Percentiles rank a stretch among this genome's conserved stretches.
Evolutionary conservation across 768 basidiomycete genomes (phyloP).

Genomic region (Hebeloma cylindrosporum): DNA sequence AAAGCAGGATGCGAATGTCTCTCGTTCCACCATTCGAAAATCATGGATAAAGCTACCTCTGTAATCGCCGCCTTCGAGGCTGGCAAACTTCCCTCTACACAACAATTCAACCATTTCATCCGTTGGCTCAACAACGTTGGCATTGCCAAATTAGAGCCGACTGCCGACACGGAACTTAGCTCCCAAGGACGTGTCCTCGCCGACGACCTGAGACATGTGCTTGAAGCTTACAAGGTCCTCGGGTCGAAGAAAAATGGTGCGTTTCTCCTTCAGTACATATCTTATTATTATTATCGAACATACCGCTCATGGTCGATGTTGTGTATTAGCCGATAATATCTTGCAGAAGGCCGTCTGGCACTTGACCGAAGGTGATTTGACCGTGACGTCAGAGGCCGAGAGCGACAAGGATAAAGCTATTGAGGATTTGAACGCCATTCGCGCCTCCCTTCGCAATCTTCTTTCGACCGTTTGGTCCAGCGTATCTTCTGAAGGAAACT

Average conservation of each 20-base stretch:
- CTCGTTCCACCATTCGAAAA: too few species aligned
- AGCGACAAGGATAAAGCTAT: conserved; percentile 45
- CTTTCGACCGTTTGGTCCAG: conserved; percentile 54
- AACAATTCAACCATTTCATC: conserved; percentile 53
- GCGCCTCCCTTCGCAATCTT: conserved; percentile 48
- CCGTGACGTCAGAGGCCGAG: conserved; percentile 34
- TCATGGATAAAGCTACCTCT: conserved; percentile 65
- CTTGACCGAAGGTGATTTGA: conserved; percentile 53
- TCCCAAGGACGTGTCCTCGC: conserved; percentile 55
- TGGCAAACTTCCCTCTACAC: conserved; percentile 66
- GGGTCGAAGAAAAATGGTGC: conserved; percentile 58
- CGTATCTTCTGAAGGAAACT: conserved; percentile 50
- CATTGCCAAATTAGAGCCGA: conserved; percentile 47
- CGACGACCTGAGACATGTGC: conserved; percentile 46
- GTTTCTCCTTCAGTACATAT: conserved; percentile 1
- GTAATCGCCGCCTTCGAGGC: conserved; percentile 68
- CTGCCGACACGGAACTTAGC: conserved; percentile 47
- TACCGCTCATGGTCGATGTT: background rate
- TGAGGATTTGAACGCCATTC: conserved; percentile 51
- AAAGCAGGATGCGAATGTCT: too few species aligned
- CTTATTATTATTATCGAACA: background rate
- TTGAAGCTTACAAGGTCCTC: conserved; percentile 59
- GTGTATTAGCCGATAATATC: conserved; percentile 53
- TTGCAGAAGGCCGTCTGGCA: conserved; percentile 70
- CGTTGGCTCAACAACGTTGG: conserved; percentile 54